Base-by-base conservation (phyloP, 106 monocot species). In the Dendrobium nobile region DNA sequence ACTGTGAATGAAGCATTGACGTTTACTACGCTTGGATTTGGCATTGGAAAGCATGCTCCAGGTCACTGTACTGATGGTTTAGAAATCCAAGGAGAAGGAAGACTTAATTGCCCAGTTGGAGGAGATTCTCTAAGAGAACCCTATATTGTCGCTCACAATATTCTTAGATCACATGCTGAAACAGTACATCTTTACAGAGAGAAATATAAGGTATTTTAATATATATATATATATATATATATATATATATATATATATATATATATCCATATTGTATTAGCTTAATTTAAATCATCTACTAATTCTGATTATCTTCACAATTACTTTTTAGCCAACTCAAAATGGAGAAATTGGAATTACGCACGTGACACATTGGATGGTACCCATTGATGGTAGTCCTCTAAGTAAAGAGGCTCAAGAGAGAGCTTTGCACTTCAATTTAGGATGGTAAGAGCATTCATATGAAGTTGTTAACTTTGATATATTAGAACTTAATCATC, bases 281-380 rank as follows among this genome's bases (percentile, higher is more conserved):
- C 31, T 0, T 31, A 31, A 31, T 31, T n/a, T n/a, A 31, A 31
- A 31, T 31, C 31, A 31, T 31, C 0, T 31, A 1, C 31, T 31
- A 18, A 3, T 55, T 18, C 18, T 6, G 10, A 55, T 64, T n/a
- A 64, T 22, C 7, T 26, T 81, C 19, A 8, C 5, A 47, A 20
- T 77, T 37, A 19, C 9, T n/a, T 42, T 80, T 79, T 54, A 86
- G 86, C 77, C 67, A 37, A 5, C 6, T 13, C 86, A 87, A 31
- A 70, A 80, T 45, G 86, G 86, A 5, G 48, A 47, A 37, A 87
- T 87, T 24, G 86, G 86, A 2, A 87, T 87, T 19, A 83, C 83
- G 0, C 72, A 73, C 5, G 61, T 37, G 3, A 40, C 40, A 2
- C 26, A 31, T 16, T 80, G 86, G 83, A 64, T 72, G n/a, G 58